Evolutionary conservation across 2,329 filamentous ascomycete species (phyloP).

Genomic region (Pseudocercospora cruenta): DNA sequence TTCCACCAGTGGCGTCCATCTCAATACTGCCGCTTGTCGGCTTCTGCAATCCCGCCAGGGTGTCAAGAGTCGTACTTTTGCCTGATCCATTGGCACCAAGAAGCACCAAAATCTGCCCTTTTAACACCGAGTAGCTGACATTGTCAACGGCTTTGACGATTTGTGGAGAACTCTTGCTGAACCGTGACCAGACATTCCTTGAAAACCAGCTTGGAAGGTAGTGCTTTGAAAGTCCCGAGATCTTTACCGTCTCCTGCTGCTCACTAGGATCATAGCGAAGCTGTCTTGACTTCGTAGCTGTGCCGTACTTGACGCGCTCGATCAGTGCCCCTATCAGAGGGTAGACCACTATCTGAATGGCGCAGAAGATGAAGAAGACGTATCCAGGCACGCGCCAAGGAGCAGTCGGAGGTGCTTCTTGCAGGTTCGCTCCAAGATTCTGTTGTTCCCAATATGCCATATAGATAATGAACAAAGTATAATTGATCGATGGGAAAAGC

Average conservation of each 20-base stretch:
- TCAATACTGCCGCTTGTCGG: conserved; percentile 75
- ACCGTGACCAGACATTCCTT: conserved; percentile 52
- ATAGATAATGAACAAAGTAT: conserved; percentile 80
- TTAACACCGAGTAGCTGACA: conserved; percentile 70
- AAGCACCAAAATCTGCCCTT: conserved; percentile 82
- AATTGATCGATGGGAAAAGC: conserved; percentile 85
- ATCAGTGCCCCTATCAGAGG: conserved; percentile 74
- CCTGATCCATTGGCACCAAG: conserved; percentile 87
- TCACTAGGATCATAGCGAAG: conserved; percentile 38
- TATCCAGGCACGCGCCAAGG: conserved; percentile 71
- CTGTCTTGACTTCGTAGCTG: conserved; percentile 60
- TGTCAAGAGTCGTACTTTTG: conserved; percentile 85
- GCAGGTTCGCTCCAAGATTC: conserved; percentile 63
- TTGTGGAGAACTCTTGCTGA: conserved; percentile 57
- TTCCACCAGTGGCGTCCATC: conserved; percentile 73
- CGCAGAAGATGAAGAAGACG: conserved; percentile 74
- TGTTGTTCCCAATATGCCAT: conserved; percentile 75
- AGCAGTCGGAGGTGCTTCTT: conserved; percentile 59
- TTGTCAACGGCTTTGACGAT: conserved; percentile 78
- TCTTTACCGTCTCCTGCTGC: conserved; percentile 62
- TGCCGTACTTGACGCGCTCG: conserved; percentile 76
- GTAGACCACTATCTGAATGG: conserved; percentile 77
- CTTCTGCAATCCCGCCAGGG: conserved; percentile 78
- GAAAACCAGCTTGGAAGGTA: conserved; percentile 68
- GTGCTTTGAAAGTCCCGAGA: conserved; percentile 75